Evolutionary conservation across 2,329 filamentous ascomycete species (phyloP).

Genomic region (Epichloe hybrida): DNA sequence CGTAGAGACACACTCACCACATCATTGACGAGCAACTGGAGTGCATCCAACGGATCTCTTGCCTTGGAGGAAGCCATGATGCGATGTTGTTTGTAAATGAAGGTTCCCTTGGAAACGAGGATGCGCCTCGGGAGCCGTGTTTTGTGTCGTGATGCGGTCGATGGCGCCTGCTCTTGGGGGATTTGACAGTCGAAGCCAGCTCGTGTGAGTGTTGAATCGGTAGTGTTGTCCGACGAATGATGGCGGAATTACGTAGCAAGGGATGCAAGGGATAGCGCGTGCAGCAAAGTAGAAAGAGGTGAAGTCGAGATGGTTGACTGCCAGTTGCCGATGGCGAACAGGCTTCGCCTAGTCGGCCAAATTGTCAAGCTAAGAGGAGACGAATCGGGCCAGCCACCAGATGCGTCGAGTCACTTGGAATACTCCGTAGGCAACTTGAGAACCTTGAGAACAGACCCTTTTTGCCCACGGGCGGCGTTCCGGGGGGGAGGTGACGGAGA

Average conservation of each 20-base stretch:
- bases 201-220: neutral
- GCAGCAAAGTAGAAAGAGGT: neutral
- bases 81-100: neutral
- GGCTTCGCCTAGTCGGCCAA: neutral
- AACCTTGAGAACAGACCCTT: neutral
- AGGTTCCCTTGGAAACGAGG: neutral
- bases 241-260: neutral
- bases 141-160: neutral
- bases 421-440: neutral
- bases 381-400: neutral
- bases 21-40: slow-evolving; percentile 41
- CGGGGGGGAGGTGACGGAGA: neutral
- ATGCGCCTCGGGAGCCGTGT: neutral
- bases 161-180: neutral
- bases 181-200: neutral
- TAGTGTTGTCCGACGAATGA: neutral
- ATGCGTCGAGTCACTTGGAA: neutral
- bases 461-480: neutral
- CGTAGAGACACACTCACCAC: slow-evolving; percentile 28
- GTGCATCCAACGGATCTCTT: slow-evolving; percentile 29
- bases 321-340: neutral
- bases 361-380: neutral
- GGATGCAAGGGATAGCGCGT: neutral
- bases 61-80: slow-evolving; percentile 14
- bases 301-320: neutral